Evolutionary conservation across 306 rosid genomes (phyloP).

Genomic region (Neltuma alba): DNA sequence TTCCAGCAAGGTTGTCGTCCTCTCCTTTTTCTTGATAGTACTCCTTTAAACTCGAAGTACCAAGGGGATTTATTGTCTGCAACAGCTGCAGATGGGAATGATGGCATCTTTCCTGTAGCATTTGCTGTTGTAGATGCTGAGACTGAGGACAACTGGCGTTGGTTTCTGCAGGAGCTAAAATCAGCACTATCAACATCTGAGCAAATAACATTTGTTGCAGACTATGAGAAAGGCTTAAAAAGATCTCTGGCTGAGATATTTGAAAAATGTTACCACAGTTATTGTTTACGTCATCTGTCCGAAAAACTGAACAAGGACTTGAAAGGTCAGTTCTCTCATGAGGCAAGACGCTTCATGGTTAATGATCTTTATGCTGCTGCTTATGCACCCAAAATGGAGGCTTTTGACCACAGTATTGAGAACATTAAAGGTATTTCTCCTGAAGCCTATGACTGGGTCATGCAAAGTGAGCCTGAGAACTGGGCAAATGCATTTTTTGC

Average conservation of each 20-base stretch:
- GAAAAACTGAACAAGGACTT: constrained; percentile 89
- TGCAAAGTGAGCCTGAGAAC: constrained; percentile 79
- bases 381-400: constrained; percentile 69
- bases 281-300: constrained; percentile 87
- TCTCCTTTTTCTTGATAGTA: constrained; percentile 82
- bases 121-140: constrained; percentile 91
- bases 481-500: constrained; percentile 87
- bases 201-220: constrained; percentile 83
- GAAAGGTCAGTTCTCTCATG: constrained; percentile 96
- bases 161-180: constrained; percentile 86
- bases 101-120: constrained; percentile 84
- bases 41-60: constrained; percentile 86
- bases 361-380: constrained; percentile 91
- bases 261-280: constrained; percentile 74
- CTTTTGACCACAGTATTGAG: constrained; percentile 65
- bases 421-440: constrained; percentile 89
- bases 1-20: constrained; percentile 92
- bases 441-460: constrained; percentile 88
- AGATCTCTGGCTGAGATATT: constrained; percentile 69
- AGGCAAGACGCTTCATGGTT: constrained; percentile 93
- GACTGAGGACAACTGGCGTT: constrained; percentile 85
- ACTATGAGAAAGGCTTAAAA: constrained; percentile 74
- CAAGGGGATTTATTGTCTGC: constrained; percentile 87
- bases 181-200: constrained; percentile 58
- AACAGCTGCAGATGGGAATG: constrained; percentile 83